These are phyloP conservation scores for Singerocomus rubriflavus DNA, from an alignment of 1,284 basidiomycete genomes.

Conservation along the genomic window DNA sequence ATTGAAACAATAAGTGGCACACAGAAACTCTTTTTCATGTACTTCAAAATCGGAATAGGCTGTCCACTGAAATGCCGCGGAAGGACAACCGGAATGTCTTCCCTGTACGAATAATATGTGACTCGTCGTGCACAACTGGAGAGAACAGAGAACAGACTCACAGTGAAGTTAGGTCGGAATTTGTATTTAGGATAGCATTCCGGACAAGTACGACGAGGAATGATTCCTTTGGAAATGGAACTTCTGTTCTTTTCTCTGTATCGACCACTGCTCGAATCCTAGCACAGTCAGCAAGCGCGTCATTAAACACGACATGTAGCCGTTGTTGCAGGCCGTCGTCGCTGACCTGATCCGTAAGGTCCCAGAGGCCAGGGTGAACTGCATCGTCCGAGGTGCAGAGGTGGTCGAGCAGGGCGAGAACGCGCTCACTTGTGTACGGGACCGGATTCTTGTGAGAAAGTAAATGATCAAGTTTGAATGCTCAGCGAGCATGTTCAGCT, in stretches of 20 bases:
- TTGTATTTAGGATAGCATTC: neutral
- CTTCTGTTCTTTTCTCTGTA: neutral
- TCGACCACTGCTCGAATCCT: slow-evolving; percentile 9
- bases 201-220: slow-evolving; percentile 9
- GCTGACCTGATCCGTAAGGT: neutral
- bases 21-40: slow-evolving; percentile 2
- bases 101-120: neutral
- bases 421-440: neutral
- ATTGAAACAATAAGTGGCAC: slow-evolving; percentile 5
- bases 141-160: neutral
- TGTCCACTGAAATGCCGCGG: slow-evolving; percentile 11
- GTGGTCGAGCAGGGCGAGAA: neutral
- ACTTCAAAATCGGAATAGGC: slow-evolving; percentile 4
- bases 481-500: no score
- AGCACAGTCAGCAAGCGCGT: slow-evolving; percentile 3
- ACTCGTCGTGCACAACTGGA: neutral
- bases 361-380: slow-evolving; percentile 1
- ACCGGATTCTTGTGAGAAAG: neutral
- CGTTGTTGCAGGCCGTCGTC: neutral
- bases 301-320: neutral
- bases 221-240: slow-evolving; percentile 6
- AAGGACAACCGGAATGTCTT: slow-evolving; percentile 6
- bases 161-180: neutral
- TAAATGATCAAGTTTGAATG: neutral
- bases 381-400: neutral